phyloP scores from a whole-genome alignment of 805 yeast species.

The Candida taoyuanica region DNA sequence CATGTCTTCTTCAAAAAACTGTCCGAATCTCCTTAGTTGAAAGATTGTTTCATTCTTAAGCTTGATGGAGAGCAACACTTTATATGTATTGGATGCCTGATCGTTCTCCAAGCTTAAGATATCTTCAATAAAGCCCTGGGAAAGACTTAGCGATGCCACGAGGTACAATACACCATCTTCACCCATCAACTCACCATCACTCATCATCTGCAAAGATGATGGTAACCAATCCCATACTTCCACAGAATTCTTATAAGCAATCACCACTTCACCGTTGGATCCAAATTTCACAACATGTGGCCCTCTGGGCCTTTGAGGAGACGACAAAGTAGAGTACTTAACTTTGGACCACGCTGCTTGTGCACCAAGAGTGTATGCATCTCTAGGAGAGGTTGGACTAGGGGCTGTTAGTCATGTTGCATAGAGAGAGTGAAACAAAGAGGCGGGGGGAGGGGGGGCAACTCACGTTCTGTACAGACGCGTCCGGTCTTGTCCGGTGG shows the following conservation, averaged over 20 bases:
- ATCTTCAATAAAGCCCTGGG: constrained; percentile 21
- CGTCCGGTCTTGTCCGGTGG: constrained; percentile 29
- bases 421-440: constrained; percentile 10
- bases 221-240: constrained; percentile 41
- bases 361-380: constrained; percentile 19
- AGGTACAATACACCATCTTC: too few species aligned
- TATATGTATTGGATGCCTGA: constrained; percentile 22
- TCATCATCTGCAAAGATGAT: constrained; percentile 17
- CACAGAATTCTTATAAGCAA: constrained; percentile 26
- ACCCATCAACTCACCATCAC: too few species aligned
- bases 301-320: constrained; percentile 3
- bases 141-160: constrained; percentile 22
- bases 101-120: constrained; percentile 26
- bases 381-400: constrained; percentile 24
- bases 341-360: constrained; percentile 29
- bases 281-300: constrained; percentile 30
- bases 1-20: constrained; percentile 8
- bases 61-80: constrained; percentile 11
- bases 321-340: constrained; percentile 13
- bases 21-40: constrained; percentile 21
- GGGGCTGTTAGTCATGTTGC: constrained; percentile 2
- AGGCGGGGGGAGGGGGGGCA: too few species aligned
- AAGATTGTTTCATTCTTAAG: constrained; percentile 12
- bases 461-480: constrained; percentile 25
- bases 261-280: constrained; percentile 33